These are phyloP conservation scores for Calocybe cyanea DNA, from an alignment of 768 basidiomycete genomes.

Conservation along the genomic window DNA sequence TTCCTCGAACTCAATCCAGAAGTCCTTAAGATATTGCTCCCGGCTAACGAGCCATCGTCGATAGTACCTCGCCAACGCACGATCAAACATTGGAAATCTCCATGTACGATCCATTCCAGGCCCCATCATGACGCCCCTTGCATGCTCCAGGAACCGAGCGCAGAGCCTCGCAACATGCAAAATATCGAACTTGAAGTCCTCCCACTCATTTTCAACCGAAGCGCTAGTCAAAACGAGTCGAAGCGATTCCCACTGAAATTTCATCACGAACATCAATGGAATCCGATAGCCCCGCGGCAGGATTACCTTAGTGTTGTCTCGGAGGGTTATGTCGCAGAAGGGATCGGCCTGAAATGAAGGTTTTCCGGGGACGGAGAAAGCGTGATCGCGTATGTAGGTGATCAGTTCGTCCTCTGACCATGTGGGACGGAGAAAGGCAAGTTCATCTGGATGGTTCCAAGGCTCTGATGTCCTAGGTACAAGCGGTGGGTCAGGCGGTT, in stretches of 20 bases:
- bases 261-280: conserved; percentile 42
- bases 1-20: conserved; percentile 38
- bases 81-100: conserved; percentile 39
- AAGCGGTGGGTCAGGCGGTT: no score
- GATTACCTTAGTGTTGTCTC: conserved; percentile 16
- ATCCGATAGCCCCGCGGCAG: conserved; percentile 38
- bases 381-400: conserved; percentile 28
- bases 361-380: conserved; percentile 33
- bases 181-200: conserved; percentile 37
- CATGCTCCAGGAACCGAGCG: conserved; percentile 28
- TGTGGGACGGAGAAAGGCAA: conserved; percentile 28
- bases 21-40: conserved; percentile 33
- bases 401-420: conserved; percentile 28
- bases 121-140: conserved; percentile 24
- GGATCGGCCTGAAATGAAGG: conserved; percentile 10
- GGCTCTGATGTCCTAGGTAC: conserved; percentile 19
- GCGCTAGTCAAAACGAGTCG: conserved; percentile 34
- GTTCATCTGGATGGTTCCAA: conserved; percentile 40
- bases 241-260: conserved; percentile 40
- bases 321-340: conserved; percentile 15
- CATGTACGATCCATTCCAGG: conserved; percentile 30
- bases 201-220: conserved; percentile 35
- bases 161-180: conserved; percentile 39
- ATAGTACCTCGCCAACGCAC: conserved; percentile 38
- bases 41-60: conserved; percentile 38